Percentiles rank a stretch among this genome's conserved stretches.
phyloP scores from a whole-genome alignment of 352 stramenopile genomes.

The Pseudoperonospora humuli region DNA sequence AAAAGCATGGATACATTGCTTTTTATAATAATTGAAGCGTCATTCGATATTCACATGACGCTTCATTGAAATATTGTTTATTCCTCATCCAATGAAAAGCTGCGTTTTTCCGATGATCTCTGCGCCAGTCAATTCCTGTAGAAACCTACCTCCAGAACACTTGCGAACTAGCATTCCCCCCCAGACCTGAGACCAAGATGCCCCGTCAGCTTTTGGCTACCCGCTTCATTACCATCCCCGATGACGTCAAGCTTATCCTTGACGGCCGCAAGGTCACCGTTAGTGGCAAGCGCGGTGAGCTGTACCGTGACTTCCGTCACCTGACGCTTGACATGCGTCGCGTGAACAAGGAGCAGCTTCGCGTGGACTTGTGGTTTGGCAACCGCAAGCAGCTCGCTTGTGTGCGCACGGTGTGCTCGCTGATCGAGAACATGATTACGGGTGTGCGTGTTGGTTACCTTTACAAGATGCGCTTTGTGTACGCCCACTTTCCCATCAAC shows the following conservation, averaged over 20 bases:
- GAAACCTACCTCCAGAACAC: slow-evolving; percentile 14
- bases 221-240: slow-evolving; percentile 90
- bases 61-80: not conserved
- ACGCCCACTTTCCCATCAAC: slow-evolving; percentile 99
- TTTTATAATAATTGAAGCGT: too few species aligned
- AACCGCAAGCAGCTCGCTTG: slow-evolving; percentile 97
- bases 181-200: slow-evolving; percentile 50
- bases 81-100: not conserved
- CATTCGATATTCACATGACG: too few species aligned
- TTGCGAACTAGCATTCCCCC: slow-evolving; percentile 67
- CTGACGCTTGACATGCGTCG: slow-evolving; percentile 93
- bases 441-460: slow-evolving; percentile 96
- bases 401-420: slow-evolving; percentile 96
- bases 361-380: slow-evolving; percentile 98
- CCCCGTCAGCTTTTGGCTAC: slow-evolving; percentile 88
- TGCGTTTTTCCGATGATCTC: not conserved
- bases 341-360: slow-evolving; percentile 88
- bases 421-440: slow-evolving; percentile 99
- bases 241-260: slow-evolving; percentile 91
- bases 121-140: slow-evolving; percentile 16
- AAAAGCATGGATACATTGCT: too few species aligned
- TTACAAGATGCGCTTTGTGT: slow-evolving; percentile 99
- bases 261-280: slow-evolving; percentile 95
- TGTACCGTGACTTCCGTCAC: slow-evolving; percentile 96
- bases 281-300: slow-evolving; percentile 91